A percentile compares a stretch with the other conserved stretches of the same genome.
These are phyloP conservation scores for Fusarium tjaetaba DNA, from an alignment of 2,329 filamentous ascomycete genomes.

Conservation along the genomic window DNA sequence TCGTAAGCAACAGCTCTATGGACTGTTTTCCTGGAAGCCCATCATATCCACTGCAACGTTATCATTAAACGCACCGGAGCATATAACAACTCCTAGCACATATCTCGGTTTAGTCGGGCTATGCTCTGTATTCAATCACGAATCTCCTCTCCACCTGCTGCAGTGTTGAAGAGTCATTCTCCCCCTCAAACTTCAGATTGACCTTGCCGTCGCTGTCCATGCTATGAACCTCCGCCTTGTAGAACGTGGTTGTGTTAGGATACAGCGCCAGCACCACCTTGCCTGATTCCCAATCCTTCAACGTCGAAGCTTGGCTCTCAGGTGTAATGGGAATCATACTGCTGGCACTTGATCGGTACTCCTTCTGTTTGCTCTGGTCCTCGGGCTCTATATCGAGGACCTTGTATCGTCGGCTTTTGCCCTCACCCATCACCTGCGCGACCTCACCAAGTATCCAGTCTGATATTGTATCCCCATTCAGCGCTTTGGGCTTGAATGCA, in stretches of 20 bases:
- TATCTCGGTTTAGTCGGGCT: background rate
- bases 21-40: background rate
- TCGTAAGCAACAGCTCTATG: background rate
- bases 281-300: conserved; percentile 71
- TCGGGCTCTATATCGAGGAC: conserved; percentile 84
- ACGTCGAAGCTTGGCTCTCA: conserved; percentile 56
- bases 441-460: conserved; percentile 84
- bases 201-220: conserved; percentile 67
- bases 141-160: conserved; percentile 80
- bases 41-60: background rate
- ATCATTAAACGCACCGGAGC: conserved; percentile 12
- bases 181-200: conserved; percentile 80
- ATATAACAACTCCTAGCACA: conserved; percentile 1
- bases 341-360: conserved; percentile 76
- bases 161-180: conserved; percentile 77
- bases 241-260: conserved; percentile 86
- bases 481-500: conserved; percentile 70
- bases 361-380: conserved; percentile 71
- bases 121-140: conserved; percentile 75
- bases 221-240: conserved; percentile 83
- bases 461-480: conserved; percentile 54
- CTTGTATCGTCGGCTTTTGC: conserved; percentile 80
- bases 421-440: conserved; percentile 77
- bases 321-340: conserved; percentile 82
- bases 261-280: conserved; percentile 82